Conservation (phyloP, 1,139 yeast species). For the Saccharomycopsis crataegensis region DNA sequence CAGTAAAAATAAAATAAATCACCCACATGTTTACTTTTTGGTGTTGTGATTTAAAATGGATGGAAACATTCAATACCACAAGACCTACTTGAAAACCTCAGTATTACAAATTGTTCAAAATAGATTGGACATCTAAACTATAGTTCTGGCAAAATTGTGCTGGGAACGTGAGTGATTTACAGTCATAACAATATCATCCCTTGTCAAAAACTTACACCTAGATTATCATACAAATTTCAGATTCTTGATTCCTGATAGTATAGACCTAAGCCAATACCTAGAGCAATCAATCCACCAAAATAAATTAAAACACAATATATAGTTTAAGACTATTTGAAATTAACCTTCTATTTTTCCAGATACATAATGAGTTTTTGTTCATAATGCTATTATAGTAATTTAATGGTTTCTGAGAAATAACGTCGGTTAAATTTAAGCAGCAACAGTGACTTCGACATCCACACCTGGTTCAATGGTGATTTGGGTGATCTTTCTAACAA, state of each 20-base stretch:
- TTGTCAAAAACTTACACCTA: background rate
- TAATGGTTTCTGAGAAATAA: background rate
- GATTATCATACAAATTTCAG: too few species aligned
- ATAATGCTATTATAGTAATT: background rate
- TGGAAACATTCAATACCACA: too few species aligned
- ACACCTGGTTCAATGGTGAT: conserved; percentile 79
- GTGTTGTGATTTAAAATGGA: too few species aligned
- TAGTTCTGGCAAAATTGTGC: too few species aligned
- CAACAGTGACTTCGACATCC: conserved; percentile 47
- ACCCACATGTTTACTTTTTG: too few species aligned
- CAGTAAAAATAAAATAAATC: too few species aligned
- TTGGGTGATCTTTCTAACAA: conserved; percentile 95
- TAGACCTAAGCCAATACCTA: background rate
- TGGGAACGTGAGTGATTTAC: too few species aligned
- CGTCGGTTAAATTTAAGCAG: conserved; percentile 26
- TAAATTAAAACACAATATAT: background rate
- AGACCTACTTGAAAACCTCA: too few species aligned
- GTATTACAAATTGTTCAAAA: too few species aligned
- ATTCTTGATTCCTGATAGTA: background rate
- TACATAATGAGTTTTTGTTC: background rate
- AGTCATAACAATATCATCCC: background rate
- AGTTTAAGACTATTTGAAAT: background rate
- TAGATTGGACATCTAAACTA: too few species aligned
- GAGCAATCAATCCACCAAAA: background rate
- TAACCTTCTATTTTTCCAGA: background rate